A percentile compares a stretch with the other conserved stretches of the same genome.
These are phyloP conservation scores for Niebla homalea DNA, from an alignment of 495 filamentous ascomycete genomes.

Conservation along the genomic window DNA sequence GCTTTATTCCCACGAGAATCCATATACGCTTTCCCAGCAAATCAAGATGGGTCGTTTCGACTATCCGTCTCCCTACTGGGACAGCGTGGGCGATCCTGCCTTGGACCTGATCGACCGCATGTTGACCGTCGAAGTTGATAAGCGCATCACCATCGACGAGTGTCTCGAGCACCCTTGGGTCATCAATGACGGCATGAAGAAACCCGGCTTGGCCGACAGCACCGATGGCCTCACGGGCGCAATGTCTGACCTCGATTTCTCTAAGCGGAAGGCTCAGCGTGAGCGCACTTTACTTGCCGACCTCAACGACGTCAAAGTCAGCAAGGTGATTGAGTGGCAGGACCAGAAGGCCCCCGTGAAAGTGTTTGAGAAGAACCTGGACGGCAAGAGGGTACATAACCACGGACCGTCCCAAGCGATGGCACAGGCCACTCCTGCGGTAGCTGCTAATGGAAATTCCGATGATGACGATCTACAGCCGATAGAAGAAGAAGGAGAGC, in stretches of 20 bases:
- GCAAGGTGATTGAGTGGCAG: slow-evolving; percentile 42
- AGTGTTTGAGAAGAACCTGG: slow-evolving; percentile 64
- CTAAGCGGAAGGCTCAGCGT: slow-evolving; percentile 59
- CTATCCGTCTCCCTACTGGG: slow-evolving; percentile 97
- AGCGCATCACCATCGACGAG: slow-evolving; percentile 75
- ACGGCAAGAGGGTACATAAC: slow-evolving; percentile 28
- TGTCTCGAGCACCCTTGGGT: slow-evolving; percentile 91
- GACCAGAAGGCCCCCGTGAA: slow-evolving; percentile 49
- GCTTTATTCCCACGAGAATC: slow-evolving; percentile 61
- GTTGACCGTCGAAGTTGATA: slow-evolving; percentile 74
- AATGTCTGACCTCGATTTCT: slow-evolving; percentile 69
- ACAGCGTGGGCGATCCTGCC: slow-evolving; percentile 76
- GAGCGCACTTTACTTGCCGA: slow-evolving; percentile 76
- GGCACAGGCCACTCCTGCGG: background rate
- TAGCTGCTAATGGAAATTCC: slow-evolving; percentile 6
- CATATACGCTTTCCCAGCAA: slow-evolving; percentile 77
- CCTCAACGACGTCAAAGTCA: slow-evolving; percentile 66
- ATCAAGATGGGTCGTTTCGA: slow-evolving; percentile 82
- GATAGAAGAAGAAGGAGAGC: slow-evolving; percentile 13
- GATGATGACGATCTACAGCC: slow-evolving; percentile 13
- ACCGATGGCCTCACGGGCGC: slow-evolving; percentile 85
- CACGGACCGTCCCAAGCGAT: slow-evolving; percentile 22
- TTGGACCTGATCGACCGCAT: slow-evolving; percentile 91
- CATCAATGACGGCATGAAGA: slow-evolving; percentile 29
- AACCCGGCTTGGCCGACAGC: slow-evolving; percentile 56